These are phyloP conservation scores for Penicillium robsamsonii DNA, from an alignment of 495 filamentous ascomycete species.

Conservation along the genomic window DNA sequence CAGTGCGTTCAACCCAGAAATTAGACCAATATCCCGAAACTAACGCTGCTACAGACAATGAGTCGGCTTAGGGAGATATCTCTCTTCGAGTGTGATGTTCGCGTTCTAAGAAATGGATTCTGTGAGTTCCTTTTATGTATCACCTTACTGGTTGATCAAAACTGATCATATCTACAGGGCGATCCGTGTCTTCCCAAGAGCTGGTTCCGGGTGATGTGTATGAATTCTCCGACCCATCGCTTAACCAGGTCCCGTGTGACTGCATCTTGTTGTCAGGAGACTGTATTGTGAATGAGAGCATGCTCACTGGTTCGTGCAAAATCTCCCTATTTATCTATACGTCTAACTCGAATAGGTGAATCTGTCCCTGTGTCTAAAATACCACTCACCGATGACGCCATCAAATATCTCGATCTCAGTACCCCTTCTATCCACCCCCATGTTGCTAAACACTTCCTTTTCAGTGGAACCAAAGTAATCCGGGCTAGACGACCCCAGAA, in stretches of 20 bases:
- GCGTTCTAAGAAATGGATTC: slow-evolving; percentile 90
- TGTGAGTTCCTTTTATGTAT: slow-evolving; percentile 56
- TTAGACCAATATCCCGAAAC: slow-evolving; percentile 16
- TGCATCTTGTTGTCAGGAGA: slow-evolving; percentile 90
- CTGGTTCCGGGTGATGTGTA: slow-evolving; percentile 96
- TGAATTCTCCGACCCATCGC: slow-evolving; percentile 92
- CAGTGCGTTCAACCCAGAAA: slow-evolving; percentile 48
- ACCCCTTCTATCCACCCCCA: slow-evolving; percentile 76
- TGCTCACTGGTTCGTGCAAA: slow-evolving; percentile 74
- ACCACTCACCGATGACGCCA: slow-evolving; percentile 78
- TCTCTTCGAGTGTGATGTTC: slow-evolving; percentile 88
- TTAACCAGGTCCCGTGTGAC: slow-evolving; percentile 91
- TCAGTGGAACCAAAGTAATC: slow-evolving; percentile 93
- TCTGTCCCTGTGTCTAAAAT: slow-evolving; percentile 95
- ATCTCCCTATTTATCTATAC: background rate
- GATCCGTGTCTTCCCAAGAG: slow-evolving; percentile 79
- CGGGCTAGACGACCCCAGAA: slow-evolving; percentile 85
- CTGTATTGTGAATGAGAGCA: slow-evolving; percentile 99
- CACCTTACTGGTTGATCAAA: background rate
- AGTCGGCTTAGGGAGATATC: slow-evolving; percentile 86
- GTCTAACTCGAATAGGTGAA: slow-evolving; percentile 60
- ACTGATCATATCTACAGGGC: slow-evolving; percentile 54
- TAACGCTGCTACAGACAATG: slow-evolving; percentile 67
- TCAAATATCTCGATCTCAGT: slow-evolving; percentile 68
- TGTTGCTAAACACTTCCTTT: slow-evolving; percentile 84